Evolutionary conservation across 768 basidiomycete genomes (phyloP).

Genomic region (Tulasnella sp.): DNA sequence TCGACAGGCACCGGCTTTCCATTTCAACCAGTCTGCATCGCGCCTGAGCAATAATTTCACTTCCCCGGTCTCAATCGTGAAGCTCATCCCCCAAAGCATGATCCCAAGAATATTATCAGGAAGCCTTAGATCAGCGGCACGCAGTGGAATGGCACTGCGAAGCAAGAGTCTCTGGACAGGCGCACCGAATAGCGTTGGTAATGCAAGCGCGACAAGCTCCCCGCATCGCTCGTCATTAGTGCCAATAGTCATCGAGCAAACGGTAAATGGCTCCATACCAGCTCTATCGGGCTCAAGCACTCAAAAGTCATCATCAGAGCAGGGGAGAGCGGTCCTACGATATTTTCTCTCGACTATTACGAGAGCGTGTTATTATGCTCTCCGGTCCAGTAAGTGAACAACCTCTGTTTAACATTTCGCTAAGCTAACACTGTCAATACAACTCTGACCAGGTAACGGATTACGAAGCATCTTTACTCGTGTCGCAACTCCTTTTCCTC

Average conservation of each 20-base stretch:
- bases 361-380: conserved; percentile 92
- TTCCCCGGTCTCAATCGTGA: neutral
- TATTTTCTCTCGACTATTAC: conserved; percentile 85
- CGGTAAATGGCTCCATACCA: conserved; percentile 33
- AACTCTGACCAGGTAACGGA: conserved; percentile 61
- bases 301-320: conserved; percentile 35
- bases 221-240: conserved; percentile 36
- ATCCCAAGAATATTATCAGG: neutral
- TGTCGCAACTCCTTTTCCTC: conserved; percentile 87
- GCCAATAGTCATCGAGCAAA: conserved; percentile 89
- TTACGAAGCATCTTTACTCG: conserved; percentile 74
- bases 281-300: conserved; percentile 14
- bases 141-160: neutral
- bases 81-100: neutral
- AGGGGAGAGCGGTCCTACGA: conserved; percentile 87
- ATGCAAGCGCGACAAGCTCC: neutral
- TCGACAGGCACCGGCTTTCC: neutral
- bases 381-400: conserved; percentile 82
- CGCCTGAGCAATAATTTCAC: neutral
- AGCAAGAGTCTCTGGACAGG: neutral
- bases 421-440: too few relatives aligned
- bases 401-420: too few relatives aligned
- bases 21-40: neutral
- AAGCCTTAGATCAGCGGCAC: neutral
- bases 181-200: neutral